phyloP scores from a whole-genome alignment of 805 yeast species.

The Jamesozyma jinghongensis region DNA sequence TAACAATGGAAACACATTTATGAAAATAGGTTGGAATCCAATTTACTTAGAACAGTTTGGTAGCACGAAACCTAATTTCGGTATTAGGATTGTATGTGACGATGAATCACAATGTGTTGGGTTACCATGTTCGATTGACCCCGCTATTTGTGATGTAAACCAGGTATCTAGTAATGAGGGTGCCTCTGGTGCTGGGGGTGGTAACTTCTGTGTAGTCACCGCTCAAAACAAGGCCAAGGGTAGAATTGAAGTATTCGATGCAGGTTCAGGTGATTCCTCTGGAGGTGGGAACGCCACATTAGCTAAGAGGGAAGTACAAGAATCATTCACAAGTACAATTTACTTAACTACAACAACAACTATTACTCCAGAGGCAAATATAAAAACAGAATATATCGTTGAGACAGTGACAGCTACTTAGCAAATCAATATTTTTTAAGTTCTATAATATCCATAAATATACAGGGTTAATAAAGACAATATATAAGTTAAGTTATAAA shows the following conservation, averaged over 20 bases:
- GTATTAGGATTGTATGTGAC: conserved; percentile 65
- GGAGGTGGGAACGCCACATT: neutral
- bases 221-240: conserved; percentile 57
- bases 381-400: neutral
- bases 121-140: conserved; percentile 72
- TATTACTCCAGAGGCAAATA: neutral
- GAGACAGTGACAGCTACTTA: neutral
- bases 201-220: conserved; percentile 76
- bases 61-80: conserved; percentile 50
- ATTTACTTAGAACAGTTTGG: conserved; percentile 59
- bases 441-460: no score
- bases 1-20: conserved; percentile 55
- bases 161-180: conserved; percentile 37
- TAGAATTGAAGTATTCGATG: conserved; percentile 55
- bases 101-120: conserved; percentile 62
- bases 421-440: no score
- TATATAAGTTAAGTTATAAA: no score
- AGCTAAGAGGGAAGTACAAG: neutral
- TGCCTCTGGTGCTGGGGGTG: conserved; percentile 51
- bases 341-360: conserved; percentile 1
- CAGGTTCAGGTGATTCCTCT: neutral
- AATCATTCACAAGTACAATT: neutral
- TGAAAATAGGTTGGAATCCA: conserved; percentile 89
- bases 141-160: conserved; percentile 51
- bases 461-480: no score